phyloP scores from a whole-genome alignment of 352 stramenopile genomes.

The Blastocystis sp. region DNA sequence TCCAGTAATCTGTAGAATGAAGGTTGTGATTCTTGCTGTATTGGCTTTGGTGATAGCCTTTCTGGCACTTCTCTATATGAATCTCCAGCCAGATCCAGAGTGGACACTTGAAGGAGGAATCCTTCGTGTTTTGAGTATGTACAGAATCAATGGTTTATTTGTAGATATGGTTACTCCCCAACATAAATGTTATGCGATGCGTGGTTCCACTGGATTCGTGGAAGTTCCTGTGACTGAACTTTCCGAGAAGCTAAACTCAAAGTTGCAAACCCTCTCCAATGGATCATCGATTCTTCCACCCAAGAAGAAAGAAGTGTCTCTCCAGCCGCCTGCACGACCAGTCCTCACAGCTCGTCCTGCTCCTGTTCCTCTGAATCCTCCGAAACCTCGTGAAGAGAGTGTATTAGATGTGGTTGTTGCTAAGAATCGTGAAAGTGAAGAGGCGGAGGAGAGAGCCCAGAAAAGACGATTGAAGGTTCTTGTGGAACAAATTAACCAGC shows the following conservation, averaged over 20 bases:
- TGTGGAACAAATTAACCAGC: neutral
- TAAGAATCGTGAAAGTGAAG: neutral
- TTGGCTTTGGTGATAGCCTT: slow-evolving; percentile 25
- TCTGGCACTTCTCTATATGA: neutral
- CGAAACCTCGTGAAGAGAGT: neutral
- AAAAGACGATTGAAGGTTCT: neutral
- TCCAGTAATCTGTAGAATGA: slow-evolving; percentile 35
- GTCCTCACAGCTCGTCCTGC: neutral
- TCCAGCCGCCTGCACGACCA: neutral
- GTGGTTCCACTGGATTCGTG: neutral
- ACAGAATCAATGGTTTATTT: neutral
- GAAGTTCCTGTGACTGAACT: neutral
- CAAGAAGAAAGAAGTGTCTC: neutral
- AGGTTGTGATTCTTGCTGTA: neutral
- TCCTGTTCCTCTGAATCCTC: neutral
- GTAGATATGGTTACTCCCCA: neutral
- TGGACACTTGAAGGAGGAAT: slow-evolving; percentile 7
- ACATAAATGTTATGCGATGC: neutral
- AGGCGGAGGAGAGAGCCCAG: neutral
- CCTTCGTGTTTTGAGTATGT: neutral
- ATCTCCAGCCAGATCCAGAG: neutral
- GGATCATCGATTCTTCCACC: neutral
- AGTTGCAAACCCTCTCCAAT: neutral
- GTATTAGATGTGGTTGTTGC: neutral
- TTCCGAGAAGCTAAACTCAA: neutral